These are phyloP conservation scores for Solanum okadae DNA, from an alignment of 257 asterid species.

Conservation along the genomic window DNA sequence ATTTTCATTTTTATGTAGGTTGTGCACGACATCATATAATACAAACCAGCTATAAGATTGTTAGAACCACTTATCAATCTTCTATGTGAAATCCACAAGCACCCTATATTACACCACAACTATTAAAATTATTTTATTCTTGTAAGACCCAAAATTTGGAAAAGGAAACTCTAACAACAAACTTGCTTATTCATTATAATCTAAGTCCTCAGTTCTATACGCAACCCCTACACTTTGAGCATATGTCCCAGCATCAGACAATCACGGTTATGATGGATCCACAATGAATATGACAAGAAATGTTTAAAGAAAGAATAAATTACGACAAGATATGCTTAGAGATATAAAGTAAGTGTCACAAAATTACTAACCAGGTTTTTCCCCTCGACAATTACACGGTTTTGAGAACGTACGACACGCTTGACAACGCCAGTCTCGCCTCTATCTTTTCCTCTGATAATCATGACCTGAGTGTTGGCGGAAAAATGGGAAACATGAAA, in stretches of 20 bases:
- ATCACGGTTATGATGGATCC: neutral
- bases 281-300: neutral
- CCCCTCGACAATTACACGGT: constrained; percentile 90
- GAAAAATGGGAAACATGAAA: neutral
- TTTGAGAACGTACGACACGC: constrained; percentile 80
- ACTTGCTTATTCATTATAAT: neutral
- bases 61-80: neutral
- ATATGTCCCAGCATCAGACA: neutral
- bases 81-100: neutral
- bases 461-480: constrained; percentile 57
- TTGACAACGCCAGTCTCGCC: constrained; percentile 82
- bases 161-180: neutral
- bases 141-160: neutral
- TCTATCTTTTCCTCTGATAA: constrained; percentile 87
- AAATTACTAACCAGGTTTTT: constrained; percentile 64
- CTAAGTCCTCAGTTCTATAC: neutral
- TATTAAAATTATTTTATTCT: neutral
- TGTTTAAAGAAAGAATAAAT: neutral
- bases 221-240: neutral
- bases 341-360: neutral
- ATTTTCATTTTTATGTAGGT: neutral
- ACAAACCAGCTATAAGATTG: neutral
- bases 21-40: neutral
- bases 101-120: neutral
- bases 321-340: neutral